These are phyloP conservation scores for Vinca major DNA, from an alignment of 305 asterid species.

Conservation along the genomic window DNA sequence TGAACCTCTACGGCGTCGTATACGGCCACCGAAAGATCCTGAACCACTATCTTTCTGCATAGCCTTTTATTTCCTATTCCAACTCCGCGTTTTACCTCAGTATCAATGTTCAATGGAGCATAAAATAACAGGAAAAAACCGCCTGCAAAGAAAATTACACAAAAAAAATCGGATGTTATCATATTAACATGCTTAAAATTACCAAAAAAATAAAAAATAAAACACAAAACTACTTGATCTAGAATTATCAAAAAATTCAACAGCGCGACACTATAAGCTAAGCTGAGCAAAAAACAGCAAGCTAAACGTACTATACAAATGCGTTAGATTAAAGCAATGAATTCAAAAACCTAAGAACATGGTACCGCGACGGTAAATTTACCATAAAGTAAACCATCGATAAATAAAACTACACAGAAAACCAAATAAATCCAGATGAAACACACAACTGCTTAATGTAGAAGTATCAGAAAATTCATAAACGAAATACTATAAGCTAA, in stretches of 20 bases:
- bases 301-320: no score
- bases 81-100: conserved; percentile 8
- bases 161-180: neutral
- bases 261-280: no score
- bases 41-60: conserved; percentile 35
- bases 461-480: neutral
- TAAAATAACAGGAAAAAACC: conserved; percentile 26
- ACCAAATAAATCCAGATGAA: neutral
- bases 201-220: no score
- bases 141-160: conserved; percentile 2
- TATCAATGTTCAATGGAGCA: neutral
- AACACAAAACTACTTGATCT: no score
- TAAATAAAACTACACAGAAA: neutral
- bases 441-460: neutral
- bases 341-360: no score
- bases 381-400: no score
- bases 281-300: no score
- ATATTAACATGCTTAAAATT: no score
- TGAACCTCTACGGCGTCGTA: conserved; percentile 74
- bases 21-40: conserved; percentile 36
- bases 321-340: no score
- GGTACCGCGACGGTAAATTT: no score
- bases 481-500: neutral
- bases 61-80: conserved; percentile 3
- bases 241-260: no score